phyloP scores from a whole-genome alignment of 345 rosid species.

The Gossypium raimondii region DNA sequence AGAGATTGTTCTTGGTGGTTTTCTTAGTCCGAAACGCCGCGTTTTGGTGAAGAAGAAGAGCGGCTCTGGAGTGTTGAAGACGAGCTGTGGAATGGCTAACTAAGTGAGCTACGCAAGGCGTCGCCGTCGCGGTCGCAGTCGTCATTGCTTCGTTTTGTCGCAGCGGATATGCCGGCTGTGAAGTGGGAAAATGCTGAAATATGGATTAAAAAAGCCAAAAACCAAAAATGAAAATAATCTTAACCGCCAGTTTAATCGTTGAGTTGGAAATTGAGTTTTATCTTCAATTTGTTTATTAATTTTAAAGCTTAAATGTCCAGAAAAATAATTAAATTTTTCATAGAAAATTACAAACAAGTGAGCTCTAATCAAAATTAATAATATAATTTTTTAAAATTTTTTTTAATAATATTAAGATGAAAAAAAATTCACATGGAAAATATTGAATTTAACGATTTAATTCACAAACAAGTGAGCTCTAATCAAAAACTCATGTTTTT shows the following conservation, averaged over 20 bases:
- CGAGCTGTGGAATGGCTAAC: slow-evolving; percentile 18
- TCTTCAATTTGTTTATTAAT: no score
- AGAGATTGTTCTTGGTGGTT: slow-evolving; percentile 19
- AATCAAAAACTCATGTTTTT: neutral
- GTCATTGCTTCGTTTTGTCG: slow-evolving; percentile 24
- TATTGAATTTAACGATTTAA: no score
- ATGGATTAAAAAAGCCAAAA: no score
- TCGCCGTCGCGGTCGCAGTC: slow-evolving; percentile 14
- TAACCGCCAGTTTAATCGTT: neutral
- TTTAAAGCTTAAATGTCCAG: no score
- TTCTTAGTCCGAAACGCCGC: neutral
- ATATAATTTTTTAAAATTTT: no score
- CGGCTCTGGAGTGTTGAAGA: slow-evolving; percentile 17
- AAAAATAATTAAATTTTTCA: no score
- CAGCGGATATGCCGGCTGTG: neutral
- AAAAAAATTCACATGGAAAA: no score
- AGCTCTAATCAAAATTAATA: no score
- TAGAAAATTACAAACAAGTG: no score
- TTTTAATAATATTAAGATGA: no score
- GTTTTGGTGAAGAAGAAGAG: slow-evolving; percentile 14
- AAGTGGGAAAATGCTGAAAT: neutral
- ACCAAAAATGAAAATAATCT: no score
- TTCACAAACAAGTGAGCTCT: no score
- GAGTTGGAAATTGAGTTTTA: neutral
- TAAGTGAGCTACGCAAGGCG: slow-evolving; percentile 17